Evolutionary conservation across 1,284 basidiomycete genomes (phyloP).

Genomic region (Fomitiporia mediterranea): DNA sequence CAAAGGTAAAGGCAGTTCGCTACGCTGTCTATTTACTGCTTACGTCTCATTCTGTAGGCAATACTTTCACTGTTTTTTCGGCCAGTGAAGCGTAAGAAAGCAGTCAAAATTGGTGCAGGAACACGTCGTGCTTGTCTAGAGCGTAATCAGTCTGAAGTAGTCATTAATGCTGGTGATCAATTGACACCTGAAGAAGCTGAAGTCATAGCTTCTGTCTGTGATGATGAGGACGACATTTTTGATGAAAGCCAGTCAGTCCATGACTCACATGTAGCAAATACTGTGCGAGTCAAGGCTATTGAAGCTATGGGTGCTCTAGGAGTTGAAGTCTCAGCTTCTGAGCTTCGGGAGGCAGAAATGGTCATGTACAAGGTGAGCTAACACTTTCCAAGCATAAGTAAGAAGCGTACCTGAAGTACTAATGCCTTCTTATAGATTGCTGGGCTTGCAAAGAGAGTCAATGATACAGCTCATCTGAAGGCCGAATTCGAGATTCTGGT

Average conservation of each 20-base stretch:
- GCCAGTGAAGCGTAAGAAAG: background rate
- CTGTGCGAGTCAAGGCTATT: background rate
- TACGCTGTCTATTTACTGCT: too few relatives aligned
- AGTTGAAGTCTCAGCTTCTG: background rate
- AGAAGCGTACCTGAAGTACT: background rate
- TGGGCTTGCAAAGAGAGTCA: background rate
- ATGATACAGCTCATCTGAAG: background rate
- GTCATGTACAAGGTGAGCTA: background rate
- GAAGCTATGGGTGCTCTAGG: background rate
- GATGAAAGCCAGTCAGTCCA: background rate
- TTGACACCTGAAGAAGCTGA: background rate
- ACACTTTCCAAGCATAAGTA: too few relatives aligned
- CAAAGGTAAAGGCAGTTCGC: background rate
- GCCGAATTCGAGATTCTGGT: background rate
- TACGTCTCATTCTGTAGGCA: background rate
- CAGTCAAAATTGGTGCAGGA: background rate
- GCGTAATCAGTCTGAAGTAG: background rate
- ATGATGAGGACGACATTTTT: background rate
- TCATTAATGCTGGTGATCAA: background rate
- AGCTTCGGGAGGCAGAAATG: background rate
- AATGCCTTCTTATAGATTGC: background rate
- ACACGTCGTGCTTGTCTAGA: background rate
- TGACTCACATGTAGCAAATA: background rate
- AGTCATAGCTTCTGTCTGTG: background rate
- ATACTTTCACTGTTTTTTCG: background rate